Percentiles rank a stretch among this genome's conserved stretches.
Conservation (phyloP, 2,329 filamentous ascomycete species). For the Graphilbum fragrans region DNA sequence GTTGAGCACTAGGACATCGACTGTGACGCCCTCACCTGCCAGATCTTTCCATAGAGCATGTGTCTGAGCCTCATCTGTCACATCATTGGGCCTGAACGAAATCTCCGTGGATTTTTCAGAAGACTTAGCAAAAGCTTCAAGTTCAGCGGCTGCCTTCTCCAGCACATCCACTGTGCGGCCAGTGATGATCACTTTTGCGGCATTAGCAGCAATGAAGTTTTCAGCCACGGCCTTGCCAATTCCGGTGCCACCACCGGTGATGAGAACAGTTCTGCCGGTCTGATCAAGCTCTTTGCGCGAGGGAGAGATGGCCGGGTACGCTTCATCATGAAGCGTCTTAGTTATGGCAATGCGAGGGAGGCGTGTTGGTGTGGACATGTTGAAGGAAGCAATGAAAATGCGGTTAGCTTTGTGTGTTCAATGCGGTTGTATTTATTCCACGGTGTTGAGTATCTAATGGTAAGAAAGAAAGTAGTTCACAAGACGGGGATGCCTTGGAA, state of each 20-base stretch:
- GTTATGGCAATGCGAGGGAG: constrained; percentile 1
- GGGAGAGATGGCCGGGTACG: constrained; percentile 26
- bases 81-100: background rate
- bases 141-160: background rate
- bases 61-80: background rate
- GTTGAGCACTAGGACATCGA: constrained; percentile 24
- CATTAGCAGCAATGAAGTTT: constrained; percentile 4
- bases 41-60: constrained; percentile 3
- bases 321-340: constrained; percentile 14
- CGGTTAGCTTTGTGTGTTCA: no score
- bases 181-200: constrained; percentile 5
- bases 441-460: no score
- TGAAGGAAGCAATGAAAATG: background rate
- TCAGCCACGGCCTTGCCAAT: constrained; percentile 8
- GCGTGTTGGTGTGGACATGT: background rate
- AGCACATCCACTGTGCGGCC: constrained; percentile 6
- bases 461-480: background rate
- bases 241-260: constrained; percentile 8
- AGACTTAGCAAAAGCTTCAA: background rate
- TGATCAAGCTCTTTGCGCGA: constrained; percentile 24
- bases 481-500: background rate
- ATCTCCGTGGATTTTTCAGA: background rate
- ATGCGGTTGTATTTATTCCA: no score
- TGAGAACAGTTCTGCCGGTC: constrained; percentile 24
- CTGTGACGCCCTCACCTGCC: background rate